A percentile compares a stretch with the other conserved stretches of the same genome.
Conservation (phyloP, 768 basidiomycete genomes). For the Auricularia auricula-judae region DNA sequence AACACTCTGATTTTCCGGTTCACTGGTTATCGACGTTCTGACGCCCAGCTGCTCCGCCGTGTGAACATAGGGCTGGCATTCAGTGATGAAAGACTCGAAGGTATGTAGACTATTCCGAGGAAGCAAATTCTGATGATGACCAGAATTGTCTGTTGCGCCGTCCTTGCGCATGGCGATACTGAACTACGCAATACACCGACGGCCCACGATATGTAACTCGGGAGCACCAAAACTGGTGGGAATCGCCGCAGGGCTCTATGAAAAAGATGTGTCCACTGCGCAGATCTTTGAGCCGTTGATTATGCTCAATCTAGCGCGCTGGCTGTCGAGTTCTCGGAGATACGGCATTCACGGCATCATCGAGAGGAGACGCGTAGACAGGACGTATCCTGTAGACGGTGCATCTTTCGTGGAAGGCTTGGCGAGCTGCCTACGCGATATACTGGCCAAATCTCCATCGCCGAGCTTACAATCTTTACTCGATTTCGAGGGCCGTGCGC, state of each 20-base stretch:
- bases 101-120: no score
- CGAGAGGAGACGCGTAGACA: not conserved
- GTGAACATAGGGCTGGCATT: no score
- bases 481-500: not conserved
- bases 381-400: not conserved
- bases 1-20: not conserved
- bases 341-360: not conserved
- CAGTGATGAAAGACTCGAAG: no score
- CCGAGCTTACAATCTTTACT: not conserved
- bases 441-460: not conserved
- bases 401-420: not conserved
- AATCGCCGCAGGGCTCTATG: not conserved
- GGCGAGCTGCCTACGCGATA: not conserved
- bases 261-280: not conserved
- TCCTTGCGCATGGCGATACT: no score
- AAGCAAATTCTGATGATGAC: no score
- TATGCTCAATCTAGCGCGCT: not conserved
- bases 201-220: no score
- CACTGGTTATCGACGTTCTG: not conserved
- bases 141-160: no score
- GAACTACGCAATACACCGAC: not conserved
- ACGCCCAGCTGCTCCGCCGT: no score
- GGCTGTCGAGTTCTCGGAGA: not conserved
- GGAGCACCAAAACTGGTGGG: not conserved
- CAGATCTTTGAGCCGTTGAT: not conserved